Evolutionary conservation across 768 basidiomycete genomes (phyloP).

Genomic region (Mycena sanguinolenta): DNA sequence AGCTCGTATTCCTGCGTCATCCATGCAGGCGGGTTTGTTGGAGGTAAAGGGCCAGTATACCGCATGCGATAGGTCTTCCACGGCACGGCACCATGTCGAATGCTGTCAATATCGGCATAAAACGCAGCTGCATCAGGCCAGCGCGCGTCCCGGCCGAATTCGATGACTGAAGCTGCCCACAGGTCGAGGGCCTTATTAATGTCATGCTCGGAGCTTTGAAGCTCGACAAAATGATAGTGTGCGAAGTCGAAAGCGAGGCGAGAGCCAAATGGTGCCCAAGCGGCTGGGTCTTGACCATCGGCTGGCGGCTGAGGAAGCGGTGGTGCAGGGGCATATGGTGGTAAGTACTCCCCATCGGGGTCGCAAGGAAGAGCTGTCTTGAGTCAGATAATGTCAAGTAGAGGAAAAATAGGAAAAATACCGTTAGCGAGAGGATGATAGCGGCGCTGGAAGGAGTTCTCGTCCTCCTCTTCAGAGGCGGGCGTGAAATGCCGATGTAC

Average conservation of each 20-base stretch:
- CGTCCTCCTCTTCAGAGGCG: constrained; percentile 20
- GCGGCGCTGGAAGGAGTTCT: constrained; percentile 1
- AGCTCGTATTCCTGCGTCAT: constrained; percentile 24
- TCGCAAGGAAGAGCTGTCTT: constrained; percentile 17
- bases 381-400: not conserved
- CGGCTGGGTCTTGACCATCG: constrained; percentile 9
- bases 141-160: not conserved
- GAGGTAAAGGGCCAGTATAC: constrained; percentile 21
- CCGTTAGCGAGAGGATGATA: constrained; percentile 17
- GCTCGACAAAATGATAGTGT: constrained; percentile 12
- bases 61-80: constrained; percentile 16
- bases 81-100: constrained; percentile 10
- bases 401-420: too few species aligned
- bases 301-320: not conserved
- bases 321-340: not conserved
- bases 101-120: constrained; percentile 18
- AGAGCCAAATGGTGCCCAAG: constrained; percentile 10
- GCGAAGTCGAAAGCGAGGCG: constrained; percentile 18
- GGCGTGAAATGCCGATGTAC: constrained; percentile 15
- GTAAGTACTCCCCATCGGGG: not conserved
- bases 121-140: constrained; percentile 6
- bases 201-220: not conserved
- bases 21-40: constrained; percentile 3
- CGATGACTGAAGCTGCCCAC: constrained; percentile 1
- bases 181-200: constrained; percentile 14